Evolutionary conservation across 768 basidiomycete genomes (phyloP), one percentile per base, ranked within the genome.

Genomic region (Auriscalpium orientale): DNA sequence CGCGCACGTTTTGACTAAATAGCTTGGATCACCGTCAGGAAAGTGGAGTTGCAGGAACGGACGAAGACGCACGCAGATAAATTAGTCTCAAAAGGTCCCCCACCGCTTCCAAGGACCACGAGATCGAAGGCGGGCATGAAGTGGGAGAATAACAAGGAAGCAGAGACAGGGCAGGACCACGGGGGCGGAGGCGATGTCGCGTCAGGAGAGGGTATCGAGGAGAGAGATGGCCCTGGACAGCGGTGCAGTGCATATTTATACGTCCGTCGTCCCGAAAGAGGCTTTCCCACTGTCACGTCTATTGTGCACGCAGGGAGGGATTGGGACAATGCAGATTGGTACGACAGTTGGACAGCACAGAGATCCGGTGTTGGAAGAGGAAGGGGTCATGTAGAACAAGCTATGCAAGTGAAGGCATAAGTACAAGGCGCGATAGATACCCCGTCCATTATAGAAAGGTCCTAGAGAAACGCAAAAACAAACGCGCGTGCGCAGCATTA

Each of bases 71-170:
- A 92, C 93, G 83, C 87, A 28, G 89, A 91, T 59, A 97, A 71
- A 72, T 98, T 90, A 21, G 85, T 87, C 70, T 98, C 95, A 63
- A 86, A 79, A 8, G 91, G 92, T 49, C 95, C 95, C 46, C 95
- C 95, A 55, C 93, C 71, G 56, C 66, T 66, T 49, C 85, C 95
- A 38, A 92, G 82, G 62, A 88, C 86, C 57, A 91, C 72, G 61
- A 92, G 65, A 67, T 90, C 84, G 68, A 92, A 91, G 10, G 68
- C 64, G 53, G 76, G 71, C 77, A 76, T 80, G 55, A 58, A 49
- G 28, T 28, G 28, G 28, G 28, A 28, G 28, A 28, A 7, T 7
- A 28, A 28, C 7, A 28, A 2, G 4, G 28, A 28, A 28, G 28
- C 28, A 28, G 28, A 28, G 28, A 28, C n/a, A n/a, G n/a, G n/a